Base-by-base conservation (phyloP, 2,329 filamentous ascomycete species). In the Emmonsia crescens region DNA sequence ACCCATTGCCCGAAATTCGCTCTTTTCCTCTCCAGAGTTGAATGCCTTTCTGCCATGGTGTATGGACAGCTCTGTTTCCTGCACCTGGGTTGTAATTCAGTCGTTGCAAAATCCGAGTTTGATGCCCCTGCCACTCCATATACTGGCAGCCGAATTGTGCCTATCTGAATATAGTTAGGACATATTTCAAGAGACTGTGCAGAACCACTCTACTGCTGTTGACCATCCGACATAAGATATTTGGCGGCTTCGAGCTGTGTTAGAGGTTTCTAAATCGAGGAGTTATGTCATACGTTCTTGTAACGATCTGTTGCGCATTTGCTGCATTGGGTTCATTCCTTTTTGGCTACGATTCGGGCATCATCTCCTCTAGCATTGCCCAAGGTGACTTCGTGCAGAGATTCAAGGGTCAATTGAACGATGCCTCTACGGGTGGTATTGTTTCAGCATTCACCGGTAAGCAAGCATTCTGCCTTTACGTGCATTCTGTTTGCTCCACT, bases 271-370 rank as follows among this genome's bases (percentile, higher is more conserved):
- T n/a, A 55, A 55, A 38, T 24, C 19, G 31, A 33, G 19, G 38
- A 57, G 33, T 31, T 36, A 73, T 73, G 71, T 61, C 68, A 48
- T 71, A 66, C 57, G 51, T 66, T 19, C 67, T 74, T 29, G 73
- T 73, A 54, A 69, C 69, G 19, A 64, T 73, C 38, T 75, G 69
- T 62, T 74, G 78, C 62, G 69, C 72, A 51, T 79, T 80, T 64
- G 77, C 77, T 19, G 75, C 76, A 5, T 71, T 79, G 49, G 79
- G 77, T 27, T 78, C 78, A 44, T 76, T 80, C 60, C 71, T 80
- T 16, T 79, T 79, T 65, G 79, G 78, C 57, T 80, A 80, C 67
- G 78, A 80, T 64, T 70, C 71, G 1, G 73, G 73, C 27, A 71
- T 76, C 29, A 75, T 76, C 59, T 68, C 70, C 24, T 75, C 73